A percentile compares a stretch with the other conserved stretches of the same genome.
phyloP scores from a whole-genome alignment of 2,329 filamentous ascomycete genomes.

The Alternaria gaisen region DNA sequence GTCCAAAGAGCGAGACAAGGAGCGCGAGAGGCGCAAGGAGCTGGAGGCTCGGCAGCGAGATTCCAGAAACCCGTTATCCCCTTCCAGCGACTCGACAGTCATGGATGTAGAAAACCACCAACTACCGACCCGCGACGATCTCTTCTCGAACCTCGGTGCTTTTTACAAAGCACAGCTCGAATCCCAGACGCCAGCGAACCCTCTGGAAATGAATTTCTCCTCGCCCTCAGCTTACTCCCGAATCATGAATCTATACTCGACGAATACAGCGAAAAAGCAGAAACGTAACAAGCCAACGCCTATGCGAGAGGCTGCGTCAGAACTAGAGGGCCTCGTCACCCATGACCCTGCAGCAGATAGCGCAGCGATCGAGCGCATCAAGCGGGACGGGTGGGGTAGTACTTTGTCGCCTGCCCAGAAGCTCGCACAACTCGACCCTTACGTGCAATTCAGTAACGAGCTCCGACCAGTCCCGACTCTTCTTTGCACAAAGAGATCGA shows the following conservation, averaged over 20 bases:
- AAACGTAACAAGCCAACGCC: constrained; percentile 70
- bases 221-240: constrained; percentile 85
- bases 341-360: constrained; percentile 68
- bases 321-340: constrained; percentile 75
- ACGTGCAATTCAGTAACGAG: constrained; percentile 72
- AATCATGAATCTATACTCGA: constrained; percentile 90
- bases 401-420: constrained; percentile 66
- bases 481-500: constrained; percentile 89
- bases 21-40: constrained; percentile 50
- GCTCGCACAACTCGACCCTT: constrained; percentile 58
- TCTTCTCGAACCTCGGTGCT: constrained; percentile 76
- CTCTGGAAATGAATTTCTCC: constrained; percentile 64
- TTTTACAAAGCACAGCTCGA: constrained; percentile 86
- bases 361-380: constrained; percentile 63
- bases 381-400: constrained; percentile 71
- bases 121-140: constrained; percentile 68
- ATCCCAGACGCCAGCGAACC: constrained; percentile 60
- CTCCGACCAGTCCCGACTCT: constrained; percentile 84
- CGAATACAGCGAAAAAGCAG: constrained; percentile 60
- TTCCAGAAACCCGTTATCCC: constrained; percentile 24
- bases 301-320: constrained; percentile 80
- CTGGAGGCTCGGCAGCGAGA: constrained; percentile 32
- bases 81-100: constrained; percentile 28
- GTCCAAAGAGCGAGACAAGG: constrained; percentile 52
- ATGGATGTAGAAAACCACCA: constrained; percentile 15